Evolutionary conservation across 116 monocot species (phyloP).

Genomic region (Iris pallida): DNA sequence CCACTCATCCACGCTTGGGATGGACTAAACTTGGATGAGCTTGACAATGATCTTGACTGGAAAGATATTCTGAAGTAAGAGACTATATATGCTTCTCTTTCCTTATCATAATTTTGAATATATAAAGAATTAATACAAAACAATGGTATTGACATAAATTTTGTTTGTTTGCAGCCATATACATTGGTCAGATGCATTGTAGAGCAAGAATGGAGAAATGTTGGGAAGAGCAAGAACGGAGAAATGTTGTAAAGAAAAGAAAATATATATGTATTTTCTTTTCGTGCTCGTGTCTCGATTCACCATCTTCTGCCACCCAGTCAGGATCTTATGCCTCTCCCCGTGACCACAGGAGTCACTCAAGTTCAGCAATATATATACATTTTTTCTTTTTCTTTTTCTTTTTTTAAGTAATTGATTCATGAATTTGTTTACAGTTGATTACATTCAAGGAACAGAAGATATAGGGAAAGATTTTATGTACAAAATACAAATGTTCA

Average conservation of each 20-base stretch:
- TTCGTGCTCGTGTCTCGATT: too few species aligned
- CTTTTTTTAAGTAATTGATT: too few species aligned
- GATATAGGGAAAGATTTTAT: background rate
- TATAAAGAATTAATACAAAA: background rate
- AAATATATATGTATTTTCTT: too few species aligned
- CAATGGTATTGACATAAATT: background rate
- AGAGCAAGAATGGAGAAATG: background rate
- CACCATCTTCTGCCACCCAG: too few species aligned
- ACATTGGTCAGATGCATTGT: conserved; percentile 4
- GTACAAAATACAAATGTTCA: conserved; percentile 2
- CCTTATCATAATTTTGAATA: background rate
- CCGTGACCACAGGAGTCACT: too few species aligned
- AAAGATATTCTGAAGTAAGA: conserved; percentile 11
- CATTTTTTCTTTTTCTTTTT: background rate
- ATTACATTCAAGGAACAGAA: background rate
- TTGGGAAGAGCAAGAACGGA: too few species aligned
- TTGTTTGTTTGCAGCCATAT: conserved; percentile 9
- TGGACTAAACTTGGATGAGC: conserved; percentile 8
- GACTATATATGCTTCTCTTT: background rate
- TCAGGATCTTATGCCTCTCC: too few species aligned
- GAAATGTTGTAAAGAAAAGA: too few species aligned
- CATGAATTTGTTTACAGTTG: background rate
- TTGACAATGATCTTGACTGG: conserved; percentile 19
- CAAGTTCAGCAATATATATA: background rate
- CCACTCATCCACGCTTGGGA: background rate